Evolutionary conservation across 177 flowering plant species (phyloP), one percentile per base, ranked within the genome.

Genomic region (Telopea speciosissima): DNA sequence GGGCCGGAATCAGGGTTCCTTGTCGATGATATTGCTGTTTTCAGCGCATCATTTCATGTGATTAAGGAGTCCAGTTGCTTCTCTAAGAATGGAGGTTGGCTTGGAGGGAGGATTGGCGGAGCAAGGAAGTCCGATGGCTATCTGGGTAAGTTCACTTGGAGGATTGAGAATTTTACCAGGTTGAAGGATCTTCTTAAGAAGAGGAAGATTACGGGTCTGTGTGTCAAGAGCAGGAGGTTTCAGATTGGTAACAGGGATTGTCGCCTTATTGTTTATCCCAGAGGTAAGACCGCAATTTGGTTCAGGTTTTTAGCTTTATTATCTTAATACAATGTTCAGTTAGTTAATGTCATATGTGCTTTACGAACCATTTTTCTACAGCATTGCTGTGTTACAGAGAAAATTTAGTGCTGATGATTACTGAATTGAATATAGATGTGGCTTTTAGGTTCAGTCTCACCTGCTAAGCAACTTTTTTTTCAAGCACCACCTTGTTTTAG

Each of bases 171-270:
- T 70, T 94, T 94, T 76, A 90, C 96, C 0, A 86, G 87, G 83
- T 80, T 94, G 79, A 94, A 94, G 79, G 99, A 94, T 81, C 85
- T 92, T 70, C 71, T 94, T 73, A 94, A 94, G 85, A 94, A 94
- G 86, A 89, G 96, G 85, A 94, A 92, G 84, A 92, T 92, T 16
- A 92, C 97, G 0, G 99, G 99, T 36, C 93, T 94, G 25, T 92
- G 99, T 80, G 87, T 95, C 68, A 95, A 95, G 84, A 95, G 99
- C 86, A 85, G 88, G 87, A 88, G 97, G 81, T 95, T 95, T 78
- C 99, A 92, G 74, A 88, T 95, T 85, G 99, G 97, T 11, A 92
- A 95, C 66, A 82, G 96, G 72, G 99, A 95, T 76, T 95, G 97
- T 62, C 97, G 97, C 54, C 90, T 95, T 65, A 92, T 95, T 80